Base-by-base conservation (phyloP, 345 rosid species). In the Syzygium oleosum region DNA sequence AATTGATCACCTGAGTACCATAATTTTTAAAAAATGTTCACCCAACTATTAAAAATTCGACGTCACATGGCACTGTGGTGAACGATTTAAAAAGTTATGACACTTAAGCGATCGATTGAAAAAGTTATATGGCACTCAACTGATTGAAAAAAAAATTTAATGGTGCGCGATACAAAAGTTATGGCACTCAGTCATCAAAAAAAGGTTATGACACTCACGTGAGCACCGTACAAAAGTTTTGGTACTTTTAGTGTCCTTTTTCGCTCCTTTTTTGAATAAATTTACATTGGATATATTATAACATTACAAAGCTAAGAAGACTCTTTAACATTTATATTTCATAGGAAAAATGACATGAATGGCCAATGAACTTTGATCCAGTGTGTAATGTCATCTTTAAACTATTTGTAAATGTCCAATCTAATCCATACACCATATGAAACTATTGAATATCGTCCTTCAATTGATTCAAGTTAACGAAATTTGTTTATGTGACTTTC, bases 201-300 rank as follows among this genome's bases (percentile, higher is more conserved):
- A 43, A 5, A 43, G 43, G 43, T 43, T 43, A 43, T 43, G 10
- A 2, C 0, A 31, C 43, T 65, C 12, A 31, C 31, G 1, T 65
- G 78, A 31, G 12, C 1, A 0, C 41, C 0, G 7, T 65, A 16
- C 0, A 0, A 65, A 29, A 15, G 1, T 65, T 15, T 31, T 3
- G 2, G 4, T 5, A 65, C 22, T 65, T 31, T 0, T 65, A 4
- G 4, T 31, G 41, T 65, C 1, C 9, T 0, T 65, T 65, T 4
- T 43, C 43, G 5, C 23, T 31, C 23, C 43, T 8, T 31, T 16
- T 65, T 65, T 31, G 6, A 16, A 65, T 12, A 31, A 65, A 1
- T 0, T 31, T 65, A 31, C 43, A 1, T 31, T 65, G 43, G 6
- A 16, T 31, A 65, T 31, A 65, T 65, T 16, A 17, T 29, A 65